These are phyloP conservation scores for Scolecobasidium constrictum DNA, from an alignment of 2,329 filamentous ascomycete genomes.

Conservation along the genomic window DNA sequence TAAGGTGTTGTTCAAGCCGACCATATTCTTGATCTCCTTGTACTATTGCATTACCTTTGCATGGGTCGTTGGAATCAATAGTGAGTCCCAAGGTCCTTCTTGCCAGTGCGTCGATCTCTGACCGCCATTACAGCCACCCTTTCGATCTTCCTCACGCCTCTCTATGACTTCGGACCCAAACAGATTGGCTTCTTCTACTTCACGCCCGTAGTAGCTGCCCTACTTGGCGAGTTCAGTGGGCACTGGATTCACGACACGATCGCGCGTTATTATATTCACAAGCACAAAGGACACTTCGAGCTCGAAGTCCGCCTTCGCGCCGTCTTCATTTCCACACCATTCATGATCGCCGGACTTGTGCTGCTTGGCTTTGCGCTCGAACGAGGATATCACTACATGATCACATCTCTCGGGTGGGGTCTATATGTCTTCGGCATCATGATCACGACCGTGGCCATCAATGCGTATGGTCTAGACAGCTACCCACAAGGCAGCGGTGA, in stretches of 20 bases:
- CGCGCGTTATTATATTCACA: background rate
- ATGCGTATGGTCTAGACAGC: background rate
- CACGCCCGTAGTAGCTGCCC: background rate
- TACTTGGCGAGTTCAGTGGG: constrained; percentile 1
- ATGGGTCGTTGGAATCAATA: background rate
- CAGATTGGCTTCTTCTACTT: background rate
- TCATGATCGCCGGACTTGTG: background rate
- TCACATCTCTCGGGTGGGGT: background rate
- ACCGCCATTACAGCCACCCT: too few species aligned
- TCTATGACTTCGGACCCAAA: background rate
- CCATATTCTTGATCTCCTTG: background rate
- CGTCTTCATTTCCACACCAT: background rate
- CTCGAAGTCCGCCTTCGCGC: background rate
- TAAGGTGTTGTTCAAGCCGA: background rate
- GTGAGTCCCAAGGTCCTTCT: too few species aligned
- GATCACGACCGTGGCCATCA: background rate
- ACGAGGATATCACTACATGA: background rate
- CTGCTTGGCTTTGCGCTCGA: background rate
- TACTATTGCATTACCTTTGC: background rate
- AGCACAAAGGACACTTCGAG: background rate
- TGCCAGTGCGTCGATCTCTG: too few species aligned
- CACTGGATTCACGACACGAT: constrained; percentile 5
- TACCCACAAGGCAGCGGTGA: background rate
- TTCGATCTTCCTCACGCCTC: background rate
- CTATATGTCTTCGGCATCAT: background rate